These are phyloP conservation scores for Salix purpurea DNA, from an alignment of 345 rosid species.

Conservation along the genomic window DNA sequence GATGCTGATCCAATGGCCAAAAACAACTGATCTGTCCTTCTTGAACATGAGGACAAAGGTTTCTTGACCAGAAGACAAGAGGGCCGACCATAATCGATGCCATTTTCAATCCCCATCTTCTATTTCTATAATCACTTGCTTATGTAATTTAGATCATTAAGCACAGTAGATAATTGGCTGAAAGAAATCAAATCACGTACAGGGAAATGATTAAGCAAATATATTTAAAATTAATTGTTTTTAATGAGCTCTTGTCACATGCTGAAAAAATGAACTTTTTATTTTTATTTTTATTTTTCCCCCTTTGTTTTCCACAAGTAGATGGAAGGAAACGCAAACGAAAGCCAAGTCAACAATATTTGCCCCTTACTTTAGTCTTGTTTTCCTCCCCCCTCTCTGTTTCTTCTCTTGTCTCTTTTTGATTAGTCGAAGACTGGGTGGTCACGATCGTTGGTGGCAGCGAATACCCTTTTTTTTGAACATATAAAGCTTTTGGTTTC, in stretches of 20 bases:
- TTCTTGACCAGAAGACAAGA: not conserved
- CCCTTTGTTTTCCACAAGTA: not conserved
- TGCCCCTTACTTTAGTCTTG: not conserved
- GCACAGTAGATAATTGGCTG: not conserved
- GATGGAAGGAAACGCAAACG: not conserved
- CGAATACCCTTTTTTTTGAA: conserved; percentile 2
- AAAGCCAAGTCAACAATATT: conserved; percentile 21
- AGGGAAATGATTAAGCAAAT: not conserved
- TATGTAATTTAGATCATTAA: not conserved
- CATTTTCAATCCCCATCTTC: not conserved
- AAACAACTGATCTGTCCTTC: not conserved
- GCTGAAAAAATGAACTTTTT: not conserved
- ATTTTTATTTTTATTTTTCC: accelerated
- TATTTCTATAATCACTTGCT: not conserved
- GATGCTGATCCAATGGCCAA: not conserved
- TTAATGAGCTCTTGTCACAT: not conserved
- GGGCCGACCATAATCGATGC: not conserved
- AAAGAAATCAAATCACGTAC: too few species aligned
- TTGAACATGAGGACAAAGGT: not conserved
- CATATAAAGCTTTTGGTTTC: conserved; percentile 23
- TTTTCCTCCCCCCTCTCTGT: not conserved
- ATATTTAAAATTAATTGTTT: not conserved
- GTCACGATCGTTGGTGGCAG: conserved; percentile 23
- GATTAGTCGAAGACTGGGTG: conserved; percentile 31
- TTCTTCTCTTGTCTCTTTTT: not conserved